These are phyloP conservation scores for Cynara cardunculus DNA, from an alignment of 129 eudicot species.

Conservation along the genomic window DNA sequence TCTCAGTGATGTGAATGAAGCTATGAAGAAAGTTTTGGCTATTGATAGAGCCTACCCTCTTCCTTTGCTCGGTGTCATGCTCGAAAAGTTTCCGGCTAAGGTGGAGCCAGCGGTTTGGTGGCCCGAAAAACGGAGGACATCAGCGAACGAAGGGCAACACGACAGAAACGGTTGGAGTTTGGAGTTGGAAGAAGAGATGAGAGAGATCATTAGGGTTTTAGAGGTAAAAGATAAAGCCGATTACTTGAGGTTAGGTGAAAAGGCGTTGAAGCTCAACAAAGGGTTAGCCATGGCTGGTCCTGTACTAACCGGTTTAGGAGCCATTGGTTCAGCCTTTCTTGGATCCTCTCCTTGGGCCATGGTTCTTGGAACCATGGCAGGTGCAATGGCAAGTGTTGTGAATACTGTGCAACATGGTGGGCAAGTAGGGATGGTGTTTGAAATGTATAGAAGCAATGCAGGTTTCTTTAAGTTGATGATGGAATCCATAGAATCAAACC, in stretches of 20 bases:
- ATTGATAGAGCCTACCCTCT: conserved; percentile 81
- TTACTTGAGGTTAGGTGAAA: conserved; percentile 54
- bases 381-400: conserved; percentile 57
- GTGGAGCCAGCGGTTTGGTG: conserved; percentile 75
- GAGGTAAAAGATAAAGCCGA: conserved; percentile 53
- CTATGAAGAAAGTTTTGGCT: conserved; percentile 54
- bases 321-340: conserved; percentile 43
- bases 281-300: conserved; percentile 57
- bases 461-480: conserved; percentile 61
- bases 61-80: conserved; percentile 76
- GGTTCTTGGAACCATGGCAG: conserved; percentile 52
- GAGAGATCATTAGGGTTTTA: conserved; percentile 39
- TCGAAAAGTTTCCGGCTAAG: conserved; percentile 65
- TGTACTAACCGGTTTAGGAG: conserved; percentile 51
- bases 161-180: conserved; percentile 48
- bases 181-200: conserved; percentile 60
- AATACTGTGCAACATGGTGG: conserved; percentile 76
- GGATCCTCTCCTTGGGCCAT: conserved; percentile 41
- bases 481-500: conserved; percentile 48
- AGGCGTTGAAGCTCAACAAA: conserved; percentile 59
- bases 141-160: neutral
- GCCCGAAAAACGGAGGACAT: conserved; percentile 38
- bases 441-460: conserved; percentile 71
- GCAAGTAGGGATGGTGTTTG: conserved; percentile 80
- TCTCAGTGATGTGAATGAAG: conserved; percentile 37